Evolutionary conservation across 148 eudicot genomes (phyloP), one percentile per base, ranked within the genome.

Genomic region (Vaccinium darrowii): DNA sequence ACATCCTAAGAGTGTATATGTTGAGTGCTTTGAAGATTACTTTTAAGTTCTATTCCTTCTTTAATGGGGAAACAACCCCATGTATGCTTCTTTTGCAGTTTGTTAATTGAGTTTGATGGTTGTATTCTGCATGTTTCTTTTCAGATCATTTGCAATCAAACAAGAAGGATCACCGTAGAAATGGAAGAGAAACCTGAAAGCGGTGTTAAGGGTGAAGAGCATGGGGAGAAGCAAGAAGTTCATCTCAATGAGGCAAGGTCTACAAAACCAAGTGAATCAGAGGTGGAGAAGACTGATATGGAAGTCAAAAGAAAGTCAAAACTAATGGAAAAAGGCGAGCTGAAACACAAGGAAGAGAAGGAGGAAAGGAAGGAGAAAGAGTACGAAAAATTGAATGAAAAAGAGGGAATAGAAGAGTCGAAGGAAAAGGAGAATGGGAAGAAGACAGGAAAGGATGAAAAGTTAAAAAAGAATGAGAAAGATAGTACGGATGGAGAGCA

Each of bases 221-320:
- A 79, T 12, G 84, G 84, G 73, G 89, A 77, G 76, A 89, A 89
- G 84, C 88, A 89, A 88, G 83, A 89, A 19, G 2, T 81, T 78
- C 86, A 89, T 82, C 69, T 84, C 56, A 84, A 87, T 2, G 88
- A 84, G 89, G 78, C 78, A 71, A 60, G 85, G 60, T 83, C 69
- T 16, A 86, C 79, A 76, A 80, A 71, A 33, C 84, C 86, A 54
- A 54, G 49, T 71, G 88, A 83, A 84, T 84, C 53, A 73, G 80
- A 80, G 79, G 85, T 74, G 62, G 87, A 87, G 57, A 87, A 89
- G 81, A 63, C 53, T 12, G 86, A 82, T 82, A 77, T 83, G 78
- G 89, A 89, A 51, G 63, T 87, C 10, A 81, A 84, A 60, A 3
- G 69, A 72, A 82, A 89, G 71, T 56, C 82, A 49, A 89, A 87